Percentiles rank a stretch among this genome's conserved stretches.
phyloP scores from a whole-genome alignment of 176 grass and related monocot genomes.

The Triticum aestivum region DNA sequence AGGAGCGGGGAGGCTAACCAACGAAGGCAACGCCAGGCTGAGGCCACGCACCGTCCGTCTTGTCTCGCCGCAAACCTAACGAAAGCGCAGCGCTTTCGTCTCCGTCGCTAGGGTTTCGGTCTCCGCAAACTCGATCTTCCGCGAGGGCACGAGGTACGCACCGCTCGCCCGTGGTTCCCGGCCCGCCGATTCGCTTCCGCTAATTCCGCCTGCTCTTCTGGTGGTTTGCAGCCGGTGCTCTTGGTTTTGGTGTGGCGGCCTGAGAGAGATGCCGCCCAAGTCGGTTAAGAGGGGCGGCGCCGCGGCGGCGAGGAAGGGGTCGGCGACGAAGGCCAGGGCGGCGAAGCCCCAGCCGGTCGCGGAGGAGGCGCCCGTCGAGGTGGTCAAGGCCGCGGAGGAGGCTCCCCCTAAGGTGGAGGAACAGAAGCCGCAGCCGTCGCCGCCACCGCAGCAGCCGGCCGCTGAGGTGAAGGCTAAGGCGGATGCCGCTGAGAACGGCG shows the following conservation, averaged over 20 bases:
- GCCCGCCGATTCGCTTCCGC: background rate
- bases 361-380: slow-evolving; percentile 32
- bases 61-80: background rate
- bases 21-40: background rate
- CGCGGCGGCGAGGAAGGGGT: slow-evolving; percentile 33
- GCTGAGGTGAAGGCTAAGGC: slow-evolving; percentile 18
- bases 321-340: slow-evolving; percentile 10
- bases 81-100: slow-evolving; percentile 23
- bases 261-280: slow-evolving; percentile 65
- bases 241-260: slow-evolving; percentile 16
- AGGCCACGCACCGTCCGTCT: background rate
- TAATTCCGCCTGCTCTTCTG: background rate
- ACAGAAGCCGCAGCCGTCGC: slow-evolving; percentile 34
- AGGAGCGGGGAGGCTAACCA: background rate
- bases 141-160: slow-evolving; percentile 31
- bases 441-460: background rate
- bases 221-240: slow-evolving; percentile 11
- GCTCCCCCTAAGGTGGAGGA: slow-evolving; percentile 40
- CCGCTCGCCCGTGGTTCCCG: background rate
- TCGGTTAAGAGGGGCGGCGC: slow-evolving; percentile 46
- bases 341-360: slow-evolving; percentile 22
- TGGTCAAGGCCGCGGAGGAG: slow-evolving; percentile 41
- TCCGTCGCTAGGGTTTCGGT: slow-evolving; percentile 45
- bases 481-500: slow-evolving; percentile 16
- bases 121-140: slow-evolving; percentile 23